phyloP scores from a whole-genome alignment of 2,329 filamentous ascomycete genomes.

The Aspergillus sp. region DNA sequence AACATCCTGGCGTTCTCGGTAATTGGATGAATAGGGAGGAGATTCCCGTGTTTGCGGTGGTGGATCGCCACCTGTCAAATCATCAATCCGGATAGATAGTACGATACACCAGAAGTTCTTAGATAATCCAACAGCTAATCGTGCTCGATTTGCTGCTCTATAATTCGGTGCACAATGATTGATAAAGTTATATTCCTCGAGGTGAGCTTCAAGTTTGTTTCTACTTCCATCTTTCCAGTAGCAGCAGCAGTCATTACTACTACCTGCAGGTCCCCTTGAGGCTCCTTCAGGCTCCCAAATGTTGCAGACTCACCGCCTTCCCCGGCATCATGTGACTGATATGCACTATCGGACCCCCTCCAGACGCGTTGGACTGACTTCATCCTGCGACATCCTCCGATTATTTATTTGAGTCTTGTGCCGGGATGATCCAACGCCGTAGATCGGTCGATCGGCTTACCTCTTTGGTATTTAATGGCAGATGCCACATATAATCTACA shows the following conservation, averaged over 20 bases:
- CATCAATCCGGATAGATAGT: neutral
- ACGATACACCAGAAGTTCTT: neutral
- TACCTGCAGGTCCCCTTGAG: too few species aligned
- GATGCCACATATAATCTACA: neutral
- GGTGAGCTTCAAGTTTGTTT: too few species aligned
- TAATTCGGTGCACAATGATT: too few species aligned
- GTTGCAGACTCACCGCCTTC: conserved; percentile 13
- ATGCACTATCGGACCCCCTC: neutral
- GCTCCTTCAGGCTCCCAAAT: neutral
- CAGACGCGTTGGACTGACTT: conserved; percentile 1
- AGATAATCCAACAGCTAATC: neutral
- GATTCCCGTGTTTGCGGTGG: neutral
- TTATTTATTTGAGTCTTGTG: neutral
- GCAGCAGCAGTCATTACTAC: too few species aligned
- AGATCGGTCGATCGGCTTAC: neutral
- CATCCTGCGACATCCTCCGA: conserved; percentile 4
- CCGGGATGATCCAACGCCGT: neutral
- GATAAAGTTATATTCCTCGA: too few species aligned
- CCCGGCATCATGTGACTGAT: conserved; percentile 9
- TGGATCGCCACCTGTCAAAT: neutral
- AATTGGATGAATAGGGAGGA: neutral
- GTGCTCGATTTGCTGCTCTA: neutral
- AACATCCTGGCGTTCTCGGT: neutral
- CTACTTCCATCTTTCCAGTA: too few species aligned
- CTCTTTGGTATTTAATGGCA: neutral